These are phyloP conservation scores for Hypoxylon sp. DNA, from an alignment of 2,329 filamentous ascomycete genomes.

Conservation along the genomic window DNA sequence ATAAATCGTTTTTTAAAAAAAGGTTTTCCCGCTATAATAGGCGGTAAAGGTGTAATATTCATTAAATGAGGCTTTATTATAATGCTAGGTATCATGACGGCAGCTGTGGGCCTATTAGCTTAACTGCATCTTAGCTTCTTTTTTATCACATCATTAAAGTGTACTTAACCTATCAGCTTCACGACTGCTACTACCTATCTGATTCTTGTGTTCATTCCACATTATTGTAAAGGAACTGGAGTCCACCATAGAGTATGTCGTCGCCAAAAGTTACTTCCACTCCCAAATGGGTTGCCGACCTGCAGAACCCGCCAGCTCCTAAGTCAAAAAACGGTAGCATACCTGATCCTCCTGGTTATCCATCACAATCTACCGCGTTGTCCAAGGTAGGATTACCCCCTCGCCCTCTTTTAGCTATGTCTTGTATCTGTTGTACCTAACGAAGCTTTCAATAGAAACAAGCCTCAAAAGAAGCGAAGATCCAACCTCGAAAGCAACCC, in stretches of 20 bases:
- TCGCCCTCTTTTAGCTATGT: too few relatives aligned
- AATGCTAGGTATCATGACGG: conserved; percentile 7
- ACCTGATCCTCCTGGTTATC: conserved; percentile 87
- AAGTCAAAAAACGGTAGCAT: conserved; percentile 74
- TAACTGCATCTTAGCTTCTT: too few relatives aligned
- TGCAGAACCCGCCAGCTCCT: conserved; percentile 73
- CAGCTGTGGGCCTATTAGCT: conserved; percentile 13
- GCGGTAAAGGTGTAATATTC: too few relatives aligned
- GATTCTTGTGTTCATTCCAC: too few relatives aligned
- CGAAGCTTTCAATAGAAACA: conserved; percentile 53
- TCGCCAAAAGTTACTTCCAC: conserved; percentile 51
- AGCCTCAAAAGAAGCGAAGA: conserved; percentile 58
- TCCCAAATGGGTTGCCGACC: conserved; percentile 85
- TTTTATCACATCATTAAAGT: too few relatives aligned
- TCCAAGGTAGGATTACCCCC: conserved; percentile 67
- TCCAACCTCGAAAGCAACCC: conserved; percentile 69
- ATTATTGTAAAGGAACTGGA: neutral
- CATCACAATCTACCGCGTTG: conserved; percentile 57
- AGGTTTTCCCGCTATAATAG: too few relatives aligned
- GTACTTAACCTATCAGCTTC: too few relatives aligned
- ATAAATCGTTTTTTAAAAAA: too few relatives aligned
- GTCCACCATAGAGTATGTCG: conserved; percentile 23
- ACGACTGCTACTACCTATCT: too few relatives aligned
- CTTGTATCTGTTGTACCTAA: too few relatives aligned
- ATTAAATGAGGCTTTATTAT: conserved; percentile 19